Evolutionary conservation across 1,284 basidiomycete species (phyloP).

Genomic region (Stygiomarasmius scandens): DNA sequence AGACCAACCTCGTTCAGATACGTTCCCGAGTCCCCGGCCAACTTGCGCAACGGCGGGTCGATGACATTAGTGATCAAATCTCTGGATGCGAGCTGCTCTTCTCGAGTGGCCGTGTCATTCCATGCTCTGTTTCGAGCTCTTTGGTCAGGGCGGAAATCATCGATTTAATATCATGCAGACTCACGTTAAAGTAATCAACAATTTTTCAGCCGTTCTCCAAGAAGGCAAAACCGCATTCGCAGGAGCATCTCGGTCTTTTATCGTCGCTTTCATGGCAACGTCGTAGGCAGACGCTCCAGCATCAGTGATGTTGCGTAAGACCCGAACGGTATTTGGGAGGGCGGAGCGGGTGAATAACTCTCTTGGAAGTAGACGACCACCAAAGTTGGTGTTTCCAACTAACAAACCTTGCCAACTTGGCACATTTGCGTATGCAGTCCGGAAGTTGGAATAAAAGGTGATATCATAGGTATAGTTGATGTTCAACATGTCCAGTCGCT

Average conservation of each 20-base stretch:
- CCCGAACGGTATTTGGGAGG: constrained; percentile 7
- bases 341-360: constrained; percentile 11
- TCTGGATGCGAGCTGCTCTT: neutral
- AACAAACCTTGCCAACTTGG: neutral
- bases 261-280: constrained; percentile 16
- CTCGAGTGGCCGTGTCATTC: neutral
- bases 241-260: constrained; percentile 13
- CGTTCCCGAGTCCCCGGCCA: constrained; percentile 17
- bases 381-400: constrained; percentile 5
- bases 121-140: too few relatives aligned
- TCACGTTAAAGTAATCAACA: neutral
- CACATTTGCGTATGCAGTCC: neutral
- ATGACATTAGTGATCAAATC: constrained; percentile 14
- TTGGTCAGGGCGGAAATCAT: too few relatives aligned
- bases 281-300: constrained; percentile 15
- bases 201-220: constrained; percentile 19
- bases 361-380: constrained; percentile 17
- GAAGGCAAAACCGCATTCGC: constrained; percentile 21
- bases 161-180: too few relatives aligned
- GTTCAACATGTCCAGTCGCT: constrained; percentile 1
- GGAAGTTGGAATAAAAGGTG: neutral
- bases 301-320: constrained; percentile 16
- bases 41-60: constrained; percentile 12
- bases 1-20: constrained; percentile 22
- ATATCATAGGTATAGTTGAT: constrained; percentile 1